Evolutionary conservation across 768 basidiomycete species (phyloP).

Genomic region (Xanthoconium stramineum): DNA sequence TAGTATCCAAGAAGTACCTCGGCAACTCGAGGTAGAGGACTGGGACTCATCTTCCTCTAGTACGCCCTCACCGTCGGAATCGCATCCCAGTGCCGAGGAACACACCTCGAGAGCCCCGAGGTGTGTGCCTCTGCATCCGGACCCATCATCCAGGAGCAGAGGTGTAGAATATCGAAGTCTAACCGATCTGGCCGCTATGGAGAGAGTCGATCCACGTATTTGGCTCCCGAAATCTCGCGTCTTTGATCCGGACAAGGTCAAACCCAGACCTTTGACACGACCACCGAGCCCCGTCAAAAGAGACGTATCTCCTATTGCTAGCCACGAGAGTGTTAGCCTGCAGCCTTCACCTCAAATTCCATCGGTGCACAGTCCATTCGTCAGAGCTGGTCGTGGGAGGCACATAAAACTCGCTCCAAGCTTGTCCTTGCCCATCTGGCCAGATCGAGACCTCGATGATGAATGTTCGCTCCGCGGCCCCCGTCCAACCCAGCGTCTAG

Average conservation of each 20-base stretch:
- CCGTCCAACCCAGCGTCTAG: background rate
- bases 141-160: conserved; percentile 1
- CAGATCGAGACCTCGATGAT: background rate
- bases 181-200: conserved; percentile 11
- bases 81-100: conserved; percentile 9
- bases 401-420: conserved; percentile 16
- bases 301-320: background rate
- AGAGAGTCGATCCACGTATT: conserved; percentile 23
- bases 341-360: background rate
- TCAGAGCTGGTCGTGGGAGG: conserved; percentile 23
- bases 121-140: conserved; percentile 8
- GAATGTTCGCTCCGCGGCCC: background rate
- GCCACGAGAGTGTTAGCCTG: background rate
- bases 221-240: conserved; percentile 25
- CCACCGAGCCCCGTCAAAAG: conserved; percentile 23
- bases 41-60: background rate
- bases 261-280: conserved; percentile 19
- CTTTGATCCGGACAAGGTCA: conserved; percentile 29
- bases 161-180: conserved; percentile 24
- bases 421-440: conserved; percentile 18
- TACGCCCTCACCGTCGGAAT: conserved; percentile 1
- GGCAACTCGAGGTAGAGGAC: conserved; percentile 7
- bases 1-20: background rate
- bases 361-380: conserved; percentile 10
- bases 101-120: conserved; percentile 2